Evolutionary conservation across 2,329 filamentous ascomycete genomes (phyloP), one percentile per base, ranked within the genome.

Genomic region (Parascedosporium putredinis): DNA sequence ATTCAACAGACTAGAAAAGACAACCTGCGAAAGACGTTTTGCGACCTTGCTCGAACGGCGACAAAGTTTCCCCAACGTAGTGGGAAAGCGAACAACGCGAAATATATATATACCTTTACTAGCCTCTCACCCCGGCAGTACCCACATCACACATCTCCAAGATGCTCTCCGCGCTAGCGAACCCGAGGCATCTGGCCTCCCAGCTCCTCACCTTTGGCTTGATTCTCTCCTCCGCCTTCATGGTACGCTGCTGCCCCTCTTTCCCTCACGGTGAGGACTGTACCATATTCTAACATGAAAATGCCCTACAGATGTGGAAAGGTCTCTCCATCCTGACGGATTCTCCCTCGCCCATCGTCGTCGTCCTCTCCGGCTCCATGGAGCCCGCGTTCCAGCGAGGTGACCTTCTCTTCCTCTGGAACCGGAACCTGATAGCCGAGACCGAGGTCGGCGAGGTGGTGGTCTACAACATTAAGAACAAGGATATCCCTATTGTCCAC

Each of bases 401-500:
- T 50, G 86, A 90, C 60, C 69, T 89, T 5, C 71, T 89, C 3
- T 79, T 89, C 59, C 70, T 90, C 6, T 89, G 85, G 84, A 90
- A 90, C 63, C 72, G 85, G 51, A 80, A 83, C 57, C 50, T 79
- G 5, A 43, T 73, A n/a, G 64, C 68, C 49, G 76, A 79, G 55
- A 78, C 75, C 2, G 70, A 71, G 40, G 74, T 79, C 14, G 74
- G 74, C 53, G 74, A 77, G 56, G 63, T 81, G n/a, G 77, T 81
- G 7, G 77, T 81, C 8, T 81, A 81, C 68, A 95, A 95, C 62
- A 86, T 95, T 49, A 79, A 81, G 64, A 89, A 84, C 51, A 98
- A 97, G 74, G 87, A 95, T 57, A 97, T 98, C 55, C 93, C 93
- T 25, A 98, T 98, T 67, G 93, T 98, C 57, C 93, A 98, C 71